Evolutionary conservation across 768 basidiomycete genomes (phyloP).

Genomic region (Lepiota subincarnata): DNA sequence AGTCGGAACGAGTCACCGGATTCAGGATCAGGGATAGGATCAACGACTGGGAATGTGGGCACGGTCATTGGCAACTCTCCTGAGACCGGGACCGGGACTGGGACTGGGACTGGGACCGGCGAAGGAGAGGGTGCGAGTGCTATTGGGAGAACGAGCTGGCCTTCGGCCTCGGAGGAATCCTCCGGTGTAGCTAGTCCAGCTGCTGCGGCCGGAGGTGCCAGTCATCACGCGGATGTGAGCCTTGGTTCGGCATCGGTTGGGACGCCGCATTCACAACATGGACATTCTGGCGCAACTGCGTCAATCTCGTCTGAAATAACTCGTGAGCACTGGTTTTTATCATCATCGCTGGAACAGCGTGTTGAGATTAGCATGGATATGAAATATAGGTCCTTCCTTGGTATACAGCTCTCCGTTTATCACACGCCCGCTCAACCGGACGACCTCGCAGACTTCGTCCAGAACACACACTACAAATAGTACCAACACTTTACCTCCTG

Average conservation of each 20-base stretch:
- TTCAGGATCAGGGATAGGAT: background rate
- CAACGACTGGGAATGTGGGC: constrained; percentile 3
- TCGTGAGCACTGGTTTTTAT: constrained; percentile 34
- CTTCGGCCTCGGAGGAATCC: background rate
- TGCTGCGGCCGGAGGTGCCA: background rate
- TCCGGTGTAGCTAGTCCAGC: background rate
- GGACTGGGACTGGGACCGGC: background rate
- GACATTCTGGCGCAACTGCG: constrained; percentile 22
- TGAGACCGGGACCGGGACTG: constrained; percentile 1
- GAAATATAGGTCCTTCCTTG: constrained; percentile 42
- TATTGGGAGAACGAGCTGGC: background rate
- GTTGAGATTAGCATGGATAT: constrained; percentile 2
- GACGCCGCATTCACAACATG: too few relatives aligned
- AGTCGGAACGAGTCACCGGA: constrained; percentile 7
- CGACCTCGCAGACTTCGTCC: constrained; percentile 60
- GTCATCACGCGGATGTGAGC: too few relatives aligned
- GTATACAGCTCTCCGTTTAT: constrained; percentile 51
- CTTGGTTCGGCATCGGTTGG: too few relatives aligned
- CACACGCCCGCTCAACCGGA: constrained; percentile 60
- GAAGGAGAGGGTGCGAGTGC: background rate
- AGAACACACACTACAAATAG: constrained; percentile 36
- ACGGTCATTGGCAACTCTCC: background rate
- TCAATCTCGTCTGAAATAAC: constrained; percentile 27
- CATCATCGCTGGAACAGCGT: background rate
- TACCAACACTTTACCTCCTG: constrained; percentile 32